These are phyloP conservation scores for Fusarium xyrophilum DNA, from an alignment of 2,329 filamentous ascomycete genomes.

Conservation along the genomic window DNA sequence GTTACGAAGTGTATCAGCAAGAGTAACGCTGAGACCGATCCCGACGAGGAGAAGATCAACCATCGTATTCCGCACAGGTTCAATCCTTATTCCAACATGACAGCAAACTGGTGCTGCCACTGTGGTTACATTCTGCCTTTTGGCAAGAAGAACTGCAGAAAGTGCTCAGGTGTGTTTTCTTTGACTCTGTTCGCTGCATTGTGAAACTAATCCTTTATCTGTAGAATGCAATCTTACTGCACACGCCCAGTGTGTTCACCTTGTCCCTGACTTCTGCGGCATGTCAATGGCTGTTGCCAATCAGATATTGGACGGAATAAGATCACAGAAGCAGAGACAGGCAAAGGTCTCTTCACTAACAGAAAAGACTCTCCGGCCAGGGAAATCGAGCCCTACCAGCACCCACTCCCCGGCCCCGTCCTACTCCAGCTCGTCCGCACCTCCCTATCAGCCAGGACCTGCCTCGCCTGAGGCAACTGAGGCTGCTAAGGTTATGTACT, in stretches of 20 bases:
- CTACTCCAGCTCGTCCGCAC: conserved; percentile 44
- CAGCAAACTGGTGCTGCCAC: conserved; percentile 99
- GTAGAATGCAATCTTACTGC: conserved; percentile 89
- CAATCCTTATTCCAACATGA: conserved; percentile 95
- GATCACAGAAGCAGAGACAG: conserved; percentile 75
- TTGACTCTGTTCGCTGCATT: not conserved
- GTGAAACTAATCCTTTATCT: conserved; percentile 42
- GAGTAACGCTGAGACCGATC: conserved; percentile 96
- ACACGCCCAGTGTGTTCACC: conserved; percentile 88
- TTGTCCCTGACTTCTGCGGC: conserved; percentile 97
- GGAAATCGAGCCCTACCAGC: conserved; percentile 55
- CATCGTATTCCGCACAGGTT: conserved; percentile 98
- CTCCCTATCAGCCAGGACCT: conserved; percentile 34
- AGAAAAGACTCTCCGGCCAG: conserved; percentile 69
- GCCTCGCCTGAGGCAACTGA: conserved; percentile 61
- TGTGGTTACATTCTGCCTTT: conserved; percentile 96
- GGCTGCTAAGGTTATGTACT: conserved; percentile 69
- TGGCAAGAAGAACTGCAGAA: conserved; percentile 92
- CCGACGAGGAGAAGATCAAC: conserved; percentile 99
- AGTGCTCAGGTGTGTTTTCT: conserved; percentile 74
- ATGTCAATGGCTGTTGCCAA: conserved; percentile 99
- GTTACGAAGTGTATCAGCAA: conserved; percentile 99
- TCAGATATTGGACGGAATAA: conserved; percentile 86
- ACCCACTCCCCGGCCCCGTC: conserved; percentile 46
- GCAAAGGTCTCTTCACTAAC: conserved; percentile 65